These are phyloP conservation scores for Botrytis fabae DNA, from an alignment of 2,329 filamentous ascomycete species.

Conservation along the genomic window DNA sequence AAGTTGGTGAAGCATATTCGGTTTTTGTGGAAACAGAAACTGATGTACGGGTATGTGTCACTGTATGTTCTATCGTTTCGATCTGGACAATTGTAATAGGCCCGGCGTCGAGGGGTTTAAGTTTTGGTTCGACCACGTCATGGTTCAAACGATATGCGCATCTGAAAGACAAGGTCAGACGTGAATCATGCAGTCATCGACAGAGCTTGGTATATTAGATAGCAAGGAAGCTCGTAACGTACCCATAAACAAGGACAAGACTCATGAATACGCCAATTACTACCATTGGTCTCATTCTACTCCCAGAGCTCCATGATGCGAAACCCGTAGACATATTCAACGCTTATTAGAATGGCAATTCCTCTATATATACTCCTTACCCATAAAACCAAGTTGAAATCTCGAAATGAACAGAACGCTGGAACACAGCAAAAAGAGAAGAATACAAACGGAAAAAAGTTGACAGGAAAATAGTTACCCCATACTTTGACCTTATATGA, in stretches of 20 bases:
- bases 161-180: neutral
- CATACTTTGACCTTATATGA: neutral
- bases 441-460: neutral
- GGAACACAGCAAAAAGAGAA: neutral
- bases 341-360: neutral
- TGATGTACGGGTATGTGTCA: neutral
- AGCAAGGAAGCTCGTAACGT: neutral
- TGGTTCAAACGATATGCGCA: conserved; percentile 15
- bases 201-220: too few species aligned
- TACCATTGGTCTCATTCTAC: conserved; percentile 1
- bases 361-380: neutral
- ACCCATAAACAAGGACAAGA: conserved; percentile 15
- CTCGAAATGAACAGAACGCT: neutral
- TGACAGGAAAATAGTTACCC: neutral
- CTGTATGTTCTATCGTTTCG: conserved; percentile 1
- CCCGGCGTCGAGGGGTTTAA: neutral
- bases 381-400: neutral
- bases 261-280: conserved; percentile 3
- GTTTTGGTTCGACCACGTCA: neutral
- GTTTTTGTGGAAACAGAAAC: conserved; percentile 4
- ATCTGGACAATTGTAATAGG: conserved; percentile 4
- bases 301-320: neutral
- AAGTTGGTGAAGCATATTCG: conserved; percentile 26
- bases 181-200: too few species aligned
- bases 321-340: neutral